These are phyloP conservation scores for Hamamelis virginiana DNA, from an alignment of 164 flowering plant species.

Conservation along the genomic window DNA sequence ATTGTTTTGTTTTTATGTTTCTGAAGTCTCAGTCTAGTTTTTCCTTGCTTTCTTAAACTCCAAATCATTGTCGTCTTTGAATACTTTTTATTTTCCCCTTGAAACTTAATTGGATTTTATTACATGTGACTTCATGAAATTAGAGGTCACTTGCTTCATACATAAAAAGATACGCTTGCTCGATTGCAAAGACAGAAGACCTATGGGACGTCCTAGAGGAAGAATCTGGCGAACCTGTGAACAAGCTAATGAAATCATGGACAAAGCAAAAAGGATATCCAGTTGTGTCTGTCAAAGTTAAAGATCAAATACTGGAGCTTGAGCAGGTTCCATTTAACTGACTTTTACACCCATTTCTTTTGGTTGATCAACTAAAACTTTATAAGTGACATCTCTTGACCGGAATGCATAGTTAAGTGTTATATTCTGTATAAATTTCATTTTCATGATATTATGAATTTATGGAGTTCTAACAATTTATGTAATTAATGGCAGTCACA, in stretches of 20 bases:
- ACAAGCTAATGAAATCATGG: slow-evolving; percentile 37
- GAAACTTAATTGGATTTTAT: background rate
- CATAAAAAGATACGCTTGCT: slow-evolving; percentile 49
- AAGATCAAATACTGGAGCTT: slow-evolving; percentile 27
- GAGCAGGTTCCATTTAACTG: slow-evolving; percentile 26
- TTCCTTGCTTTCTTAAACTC: background rate
- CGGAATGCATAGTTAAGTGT: background rate
- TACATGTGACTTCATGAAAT: slow-evolving; percentile 13
- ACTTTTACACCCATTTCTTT: too few species aligned
- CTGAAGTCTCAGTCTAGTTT: background rate
- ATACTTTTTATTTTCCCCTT: background rate
- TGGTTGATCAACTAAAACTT: too few species aligned
- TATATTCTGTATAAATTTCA: background rate
- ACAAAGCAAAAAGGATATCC: slow-evolving; percentile 45
- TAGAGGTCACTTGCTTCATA: slow-evolving; percentile 86
- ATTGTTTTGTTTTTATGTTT: too few species aligned
- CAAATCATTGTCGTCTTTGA: background rate
- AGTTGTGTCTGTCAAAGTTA: slow-evolving; percentile 21
- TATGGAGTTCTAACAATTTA: background rate
- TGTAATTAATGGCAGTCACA: slow-evolving; percentile 57
- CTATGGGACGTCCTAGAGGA: slow-evolving; percentile 34
- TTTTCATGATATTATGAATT: background rate
- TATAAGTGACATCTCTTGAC: too few species aligned
- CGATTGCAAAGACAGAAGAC: slow-evolving; percentile 38
- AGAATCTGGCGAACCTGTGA: slow-evolving; percentile 29